phyloP scores from a whole-genome alignment of 2,329 filamentous ascomycete genomes.

The Plenodomus biglobosus region DNA sequence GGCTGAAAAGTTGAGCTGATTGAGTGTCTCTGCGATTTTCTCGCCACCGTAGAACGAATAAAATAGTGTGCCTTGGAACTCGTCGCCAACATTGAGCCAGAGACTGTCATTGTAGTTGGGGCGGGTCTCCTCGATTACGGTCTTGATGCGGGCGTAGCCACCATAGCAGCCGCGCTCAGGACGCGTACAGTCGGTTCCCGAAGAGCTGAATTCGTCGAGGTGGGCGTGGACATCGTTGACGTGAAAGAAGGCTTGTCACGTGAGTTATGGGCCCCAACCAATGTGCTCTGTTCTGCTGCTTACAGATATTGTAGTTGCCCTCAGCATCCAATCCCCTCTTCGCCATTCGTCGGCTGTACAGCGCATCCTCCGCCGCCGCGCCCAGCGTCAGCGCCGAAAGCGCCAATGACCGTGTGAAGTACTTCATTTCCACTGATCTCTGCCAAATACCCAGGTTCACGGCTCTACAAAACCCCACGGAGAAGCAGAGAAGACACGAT shows the following conservation, averaged over 20 bases:
- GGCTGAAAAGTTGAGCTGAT: constrained; percentile 65
- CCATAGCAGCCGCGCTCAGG: constrained; percentile 62
- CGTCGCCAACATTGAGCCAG: constrained; percentile 67
- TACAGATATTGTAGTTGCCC: constrained; percentile 42
- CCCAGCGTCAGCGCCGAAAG: constrained; percentile 21
- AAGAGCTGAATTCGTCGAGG: constrained; percentile 63
- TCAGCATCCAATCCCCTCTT: constrained; percentile 38
- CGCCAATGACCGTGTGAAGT: constrained; percentile 8
- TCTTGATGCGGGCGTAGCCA: constrained; percentile 66
- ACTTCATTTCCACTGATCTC: constrained; percentile 24
- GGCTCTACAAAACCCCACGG: no score
- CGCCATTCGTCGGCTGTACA: constrained; percentile 32
- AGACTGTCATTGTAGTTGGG: constrained; percentile 62
- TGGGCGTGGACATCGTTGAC: constrained; percentile 71
- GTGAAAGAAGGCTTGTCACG: constrained; percentile 61
- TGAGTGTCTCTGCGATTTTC: constrained; percentile 68
- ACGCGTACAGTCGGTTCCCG: constrained; percentile 63
- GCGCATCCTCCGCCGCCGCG: constrained; percentile 29
- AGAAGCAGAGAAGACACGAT: constrained; percentile 6
- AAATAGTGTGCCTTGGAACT: constrained; percentile 69
- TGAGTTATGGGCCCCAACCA: no score
- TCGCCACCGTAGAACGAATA: constrained; percentile 67
- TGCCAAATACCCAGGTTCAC: no score
- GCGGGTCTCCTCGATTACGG: constrained; percentile 59
- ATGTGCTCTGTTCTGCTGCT: constrained; percentile 4